These are phyloP conservation scores for Fraxinus quadrangulata DNA, from an alignment of 257 asterid species.

Conservation along the genomic window DNA sequence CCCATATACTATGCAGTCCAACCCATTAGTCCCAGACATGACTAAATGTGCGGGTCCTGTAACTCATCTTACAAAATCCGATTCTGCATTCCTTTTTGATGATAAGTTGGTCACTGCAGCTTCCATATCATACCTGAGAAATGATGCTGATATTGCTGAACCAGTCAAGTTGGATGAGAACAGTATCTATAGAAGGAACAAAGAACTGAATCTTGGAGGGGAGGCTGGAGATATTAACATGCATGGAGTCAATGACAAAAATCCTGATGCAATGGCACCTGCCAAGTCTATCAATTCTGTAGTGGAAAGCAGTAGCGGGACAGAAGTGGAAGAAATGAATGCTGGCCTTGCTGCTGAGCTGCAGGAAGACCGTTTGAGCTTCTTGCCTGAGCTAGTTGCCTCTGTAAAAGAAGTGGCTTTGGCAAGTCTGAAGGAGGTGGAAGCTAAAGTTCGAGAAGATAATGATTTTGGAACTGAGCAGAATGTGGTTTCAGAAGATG, in stretches of 20 bases:
- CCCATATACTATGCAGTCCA: too few species aligned
- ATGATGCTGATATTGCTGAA: conserved; percentile 31
- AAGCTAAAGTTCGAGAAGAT: conserved; percentile 51
- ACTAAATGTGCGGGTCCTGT: conserved; percentile 29
- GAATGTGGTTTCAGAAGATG: conserved; percentile 40
- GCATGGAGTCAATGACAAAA: conserved; percentile 17
- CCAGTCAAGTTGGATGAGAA: conserved; percentile 27
- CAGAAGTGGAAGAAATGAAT: too few species aligned
- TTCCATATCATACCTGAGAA: conserved; percentile 33
- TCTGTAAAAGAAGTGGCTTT: conserved; percentile 63
- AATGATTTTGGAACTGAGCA: conserved; percentile 32
- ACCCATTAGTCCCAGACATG: conserved; percentile 31
- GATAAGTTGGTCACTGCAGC: conserved; percentile 26
- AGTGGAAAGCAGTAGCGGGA: conserved; percentile 23
- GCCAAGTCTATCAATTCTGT: conserved; percentile 25
- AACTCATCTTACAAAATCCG: conserved; percentile 37
- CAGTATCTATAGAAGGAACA: conserved; percentile 36
- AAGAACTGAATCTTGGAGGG: conserved; percentile 29
- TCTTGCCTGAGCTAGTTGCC: conserved; percentile 70
- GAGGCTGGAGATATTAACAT: conserved; percentile 36
- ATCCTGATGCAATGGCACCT: conserved; percentile 24
- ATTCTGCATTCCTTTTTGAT: conserved; percentile 33
- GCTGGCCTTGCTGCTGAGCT: conserved; percentile 11
- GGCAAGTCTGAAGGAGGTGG: conserved; percentile 58
- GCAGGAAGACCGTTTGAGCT: conserved; percentile 49